Evolutionary conservation across 1,139 yeast species (phyloP), one percentile per base, ranked within the genome.

Genomic region (Suhomyces yuchorum): DNA sequence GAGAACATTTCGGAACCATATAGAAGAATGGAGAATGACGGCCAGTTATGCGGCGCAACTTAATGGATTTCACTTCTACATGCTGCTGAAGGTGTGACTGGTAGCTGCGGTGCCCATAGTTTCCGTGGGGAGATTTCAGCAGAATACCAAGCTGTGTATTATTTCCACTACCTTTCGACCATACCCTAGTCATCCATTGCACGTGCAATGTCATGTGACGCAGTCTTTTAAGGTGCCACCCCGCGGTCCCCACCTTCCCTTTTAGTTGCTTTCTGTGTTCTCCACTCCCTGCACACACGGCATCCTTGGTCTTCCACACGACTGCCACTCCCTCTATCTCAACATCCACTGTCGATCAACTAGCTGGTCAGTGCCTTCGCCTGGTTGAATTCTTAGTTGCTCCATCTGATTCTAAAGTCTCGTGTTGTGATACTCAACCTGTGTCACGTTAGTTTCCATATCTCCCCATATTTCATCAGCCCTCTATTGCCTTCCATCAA

Each of bases 281-380:
- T 36, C 39, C 39, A 22, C 28, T 36, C 33, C 43, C 37, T 40
- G 37, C 32, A 32, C 20, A 32, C 28, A 23, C 32, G 11, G 11
- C 14, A 15, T 20, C 43, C 41, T 45, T 34, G 24, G 42, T 22
- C 43, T 18, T 32, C 20, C 32, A 42, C 50, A 47, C 50, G 50
- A 47, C 50, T 34, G 20, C 44, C 41, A 46, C 47, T 47, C 50
- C 43, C 49, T 36, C 46, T 38, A 43, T 42, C 47, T 37, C 50
- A 47, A 44, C 50, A 37, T 37, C 43, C 30, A 22, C 37, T 42
- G 44, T 34, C 45, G 38, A 28, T 41, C 22, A 41, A 47, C 47
- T 45, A 47, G 41, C 38, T 35, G 24, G 22, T 22, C 33, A n/a
- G 20, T 28, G 30, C 11, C 40, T 12, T 26, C 30, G 6, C 32